These are phyloP conservation scores for Eucalyptus globulus DNA, from an alignment of 345 rosid genomes.

Conservation along the genomic window DNA sequence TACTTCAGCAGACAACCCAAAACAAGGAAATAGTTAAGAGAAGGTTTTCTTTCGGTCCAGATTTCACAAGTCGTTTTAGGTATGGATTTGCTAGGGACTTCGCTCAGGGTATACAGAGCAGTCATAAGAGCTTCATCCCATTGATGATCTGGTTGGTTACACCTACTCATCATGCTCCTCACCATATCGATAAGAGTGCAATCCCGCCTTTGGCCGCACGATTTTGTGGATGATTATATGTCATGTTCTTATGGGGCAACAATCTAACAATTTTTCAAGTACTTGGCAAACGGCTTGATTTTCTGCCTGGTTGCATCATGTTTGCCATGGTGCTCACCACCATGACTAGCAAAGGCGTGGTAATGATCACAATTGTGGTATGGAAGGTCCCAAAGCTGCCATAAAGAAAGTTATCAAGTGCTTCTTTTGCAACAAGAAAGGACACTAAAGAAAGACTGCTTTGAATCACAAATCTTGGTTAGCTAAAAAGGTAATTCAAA, in stretches of 20 bases:
- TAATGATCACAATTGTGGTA: background rate
- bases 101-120: background rate
- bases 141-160: background rate
- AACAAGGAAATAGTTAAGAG: background rate
- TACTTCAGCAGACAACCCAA: background rate
- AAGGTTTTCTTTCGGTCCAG: background rate
- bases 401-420: background rate
- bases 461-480: background rate
- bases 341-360: background rate
- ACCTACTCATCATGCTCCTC: background rate
- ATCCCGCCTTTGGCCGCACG: background rate
- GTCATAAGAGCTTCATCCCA: background rate
- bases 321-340: background rate
- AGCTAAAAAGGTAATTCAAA: background rate
- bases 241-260: background rate
- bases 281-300: background rate
- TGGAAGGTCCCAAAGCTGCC: background rate
- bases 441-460: background rate
- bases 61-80: background rate
- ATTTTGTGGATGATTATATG: background rate
- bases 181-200: background rate
- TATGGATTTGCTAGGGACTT: background rate
- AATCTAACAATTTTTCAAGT: background rate
- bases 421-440: background rate
- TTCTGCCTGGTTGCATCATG: background rate